A percentile compares a stretch with the other conserved stretches of the same genome.
phyloP scores from a whole-genome alignment of 768 basidiomycete genomes.

The Boletus rufocinnamomeus region DNA sequence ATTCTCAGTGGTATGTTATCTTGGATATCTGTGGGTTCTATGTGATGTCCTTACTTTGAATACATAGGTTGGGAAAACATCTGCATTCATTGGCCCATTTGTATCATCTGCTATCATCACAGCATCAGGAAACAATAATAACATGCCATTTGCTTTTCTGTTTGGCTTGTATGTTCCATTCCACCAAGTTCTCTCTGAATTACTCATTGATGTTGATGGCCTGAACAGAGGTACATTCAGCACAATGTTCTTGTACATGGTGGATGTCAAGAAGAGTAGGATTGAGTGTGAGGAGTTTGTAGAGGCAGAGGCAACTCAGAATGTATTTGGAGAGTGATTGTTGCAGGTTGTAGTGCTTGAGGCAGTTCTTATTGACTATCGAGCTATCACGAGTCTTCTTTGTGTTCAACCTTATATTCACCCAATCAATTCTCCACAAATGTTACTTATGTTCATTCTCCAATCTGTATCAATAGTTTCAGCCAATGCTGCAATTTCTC shows the following conservation, averaged over 20 bases:
- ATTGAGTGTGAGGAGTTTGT: slow-evolving; percentile 65
- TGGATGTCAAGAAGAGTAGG: slow-evolving; percentile 66
- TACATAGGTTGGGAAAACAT: slow-evolving; percentile 66
- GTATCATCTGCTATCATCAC: slow-evolving; percentile 76
- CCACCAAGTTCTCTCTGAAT: not conserved
- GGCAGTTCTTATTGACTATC: not conserved
- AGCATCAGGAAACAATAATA: slow-evolving; percentile 65
- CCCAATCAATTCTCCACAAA: not conserved
- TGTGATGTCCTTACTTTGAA: not conserved
- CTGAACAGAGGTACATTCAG: slow-evolving; percentile 23
- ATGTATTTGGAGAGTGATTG: slow-evolving; percentile 35
- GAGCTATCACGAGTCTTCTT: not conserved
- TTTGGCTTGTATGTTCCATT: slow-evolving; percentile 59
- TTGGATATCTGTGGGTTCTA: not conserved
- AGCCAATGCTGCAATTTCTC: not conserved
- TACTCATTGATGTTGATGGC: not conserved
- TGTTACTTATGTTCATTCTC: not conserved
- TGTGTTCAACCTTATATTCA: not conserved
- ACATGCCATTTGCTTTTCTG: slow-evolving; percentile 75
- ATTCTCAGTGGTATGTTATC: slow-evolving; percentile 58
- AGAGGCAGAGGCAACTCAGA: slow-evolving; percentile 48
- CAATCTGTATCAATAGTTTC: not conserved
- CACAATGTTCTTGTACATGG: slow-evolving; percentile 59
- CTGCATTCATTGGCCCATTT: slow-evolving; percentile 75
- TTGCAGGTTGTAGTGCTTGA: not conserved